A percentile compares a stretch with the other conserved stretches of the same genome.
These are phyloP conservation scores for Paraurostyla sp. DNA, from an alignment of 73 alveolate genomes.

Conservation along the genomic window DNA sequence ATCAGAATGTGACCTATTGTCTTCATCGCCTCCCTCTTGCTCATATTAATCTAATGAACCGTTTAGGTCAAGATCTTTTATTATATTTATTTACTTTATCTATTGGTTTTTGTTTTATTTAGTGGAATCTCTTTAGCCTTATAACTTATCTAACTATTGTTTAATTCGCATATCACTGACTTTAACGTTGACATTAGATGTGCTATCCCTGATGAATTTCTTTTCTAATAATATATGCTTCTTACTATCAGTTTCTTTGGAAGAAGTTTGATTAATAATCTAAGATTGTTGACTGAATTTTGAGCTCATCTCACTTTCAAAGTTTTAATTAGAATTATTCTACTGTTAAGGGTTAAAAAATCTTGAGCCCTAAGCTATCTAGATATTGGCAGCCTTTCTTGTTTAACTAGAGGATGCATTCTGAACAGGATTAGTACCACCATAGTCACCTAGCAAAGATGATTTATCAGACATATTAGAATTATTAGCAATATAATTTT, in stretches of 20 bases:
- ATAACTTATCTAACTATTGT: too few relatives aligned
- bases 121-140: too few relatives aligned
- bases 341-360: neutral
- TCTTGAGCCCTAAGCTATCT: neutral
- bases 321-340: neutral
- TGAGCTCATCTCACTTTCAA: conserved; percentile 24
- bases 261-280: neutral
- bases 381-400: conserved; percentile 8
- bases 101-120: too few relatives aligned
- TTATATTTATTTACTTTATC: conserved; percentile 23
- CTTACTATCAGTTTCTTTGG: neutral
- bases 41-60: neutral
- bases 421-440: conserved; percentile 37
- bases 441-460: conserved; percentile 35
- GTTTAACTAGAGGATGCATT: conserved; percentile 4
- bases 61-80: neutral
- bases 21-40: too few relatives aligned
- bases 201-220: neutral
- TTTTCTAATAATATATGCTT: neutral
- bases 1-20: conserved; percentile 34
- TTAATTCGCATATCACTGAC: too few relatives aligned
- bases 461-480: conserved; percentile 48
- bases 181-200: too few relatives aligned
- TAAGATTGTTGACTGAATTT: conserved; percentile 11
- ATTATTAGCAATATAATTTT: neutral